Percentiles rank a stretch among this genome's conserved stretches.
These are phyloP conservation scores for Penicillium sumatraense DNA, from an alignment of 2,329 filamentous ascomycete species.

Conservation along the genomic window DNA sequence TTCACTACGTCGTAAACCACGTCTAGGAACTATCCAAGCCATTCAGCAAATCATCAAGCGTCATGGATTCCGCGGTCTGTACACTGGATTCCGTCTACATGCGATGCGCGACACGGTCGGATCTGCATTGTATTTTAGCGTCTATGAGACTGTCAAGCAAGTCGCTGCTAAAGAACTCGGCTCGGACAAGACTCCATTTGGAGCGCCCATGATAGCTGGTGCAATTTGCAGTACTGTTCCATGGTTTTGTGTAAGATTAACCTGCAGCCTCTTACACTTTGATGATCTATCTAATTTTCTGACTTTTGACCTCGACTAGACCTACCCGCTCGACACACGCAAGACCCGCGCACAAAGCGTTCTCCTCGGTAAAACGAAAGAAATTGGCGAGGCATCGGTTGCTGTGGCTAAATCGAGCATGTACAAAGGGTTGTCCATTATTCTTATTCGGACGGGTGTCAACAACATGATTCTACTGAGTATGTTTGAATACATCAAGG, in stretches of 20 bases:
- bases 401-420: constrained; percentile 49
- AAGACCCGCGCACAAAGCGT: constrained; percentile 56
- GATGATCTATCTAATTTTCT: not conserved
- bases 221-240: constrained; percentile 53
- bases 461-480: constrained; percentile 56
- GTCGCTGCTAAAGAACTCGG: constrained; percentile 49
- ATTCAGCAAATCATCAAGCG: constrained; percentile 49
- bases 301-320: constrained; percentile 35
- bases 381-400: constrained; percentile 46
- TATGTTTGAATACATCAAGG: constrained; percentile 52
- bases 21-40: constrained; percentile 48
- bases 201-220: constrained; percentile 50
- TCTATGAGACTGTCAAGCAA: constrained; percentile 55
- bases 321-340: constrained; percentile 53
- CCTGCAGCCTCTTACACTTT: not conserved
- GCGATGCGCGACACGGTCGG: constrained; percentile 51
- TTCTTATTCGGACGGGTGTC: constrained; percentile 50
- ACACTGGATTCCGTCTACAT: constrained; percentile 52
- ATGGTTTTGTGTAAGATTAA: constrained; percentile 50
- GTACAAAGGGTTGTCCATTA: constrained; percentile 55
- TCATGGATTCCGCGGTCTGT: constrained; percentile 49
- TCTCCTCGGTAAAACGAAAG: constrained; percentile 47
- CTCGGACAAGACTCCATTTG: constrained; percentile 47
- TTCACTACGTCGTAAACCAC: constrained; percentile 42
- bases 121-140: constrained; percentile 51